Evolutionary conservation across 306 rosid genomes (phyloP).

Genomic region (Casuarina equisetifolia): DNA sequence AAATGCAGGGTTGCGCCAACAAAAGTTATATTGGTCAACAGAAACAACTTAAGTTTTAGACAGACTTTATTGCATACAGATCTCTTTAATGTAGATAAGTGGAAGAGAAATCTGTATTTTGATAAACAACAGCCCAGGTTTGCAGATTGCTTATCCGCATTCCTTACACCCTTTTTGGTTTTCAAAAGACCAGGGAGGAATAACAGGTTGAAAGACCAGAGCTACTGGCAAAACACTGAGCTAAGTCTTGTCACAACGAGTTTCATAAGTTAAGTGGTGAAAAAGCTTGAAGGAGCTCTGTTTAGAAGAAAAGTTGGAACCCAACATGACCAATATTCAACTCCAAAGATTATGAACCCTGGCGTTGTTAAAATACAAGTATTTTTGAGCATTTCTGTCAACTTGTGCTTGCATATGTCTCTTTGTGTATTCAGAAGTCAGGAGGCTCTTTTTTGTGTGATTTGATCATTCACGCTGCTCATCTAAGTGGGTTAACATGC

Average conservation of each 20-base stretch:
- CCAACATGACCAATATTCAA: neutral
- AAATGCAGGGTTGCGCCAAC: constrained; percentile 20
- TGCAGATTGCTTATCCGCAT: neutral
- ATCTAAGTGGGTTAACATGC: neutral
- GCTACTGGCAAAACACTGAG: neutral
- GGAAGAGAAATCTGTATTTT: neutral
- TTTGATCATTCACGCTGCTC: neutral
- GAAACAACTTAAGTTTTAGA: neutral
- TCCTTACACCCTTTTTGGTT: neutral
- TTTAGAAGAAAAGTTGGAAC: neutral
- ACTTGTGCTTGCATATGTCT: neutral
- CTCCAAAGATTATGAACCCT: neutral
- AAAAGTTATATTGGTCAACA: constrained; percentile 5
- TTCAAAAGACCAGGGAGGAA: neutral
- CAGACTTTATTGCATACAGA: neutral
- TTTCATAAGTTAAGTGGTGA: neutral
- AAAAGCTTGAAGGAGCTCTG: neutral
- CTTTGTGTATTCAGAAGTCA: neutral
- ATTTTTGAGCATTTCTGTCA: neutral
- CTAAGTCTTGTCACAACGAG: neutral
- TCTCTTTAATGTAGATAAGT: neutral
- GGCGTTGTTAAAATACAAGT: neutral
- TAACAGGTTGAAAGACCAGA: neutral
- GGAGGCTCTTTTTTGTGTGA: neutral
- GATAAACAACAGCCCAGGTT: neutral